These are phyloP conservation scores for Brettanomyces naardenensis DNA, from an alignment of 805 yeast genomes.

Conservation along the genomic window DNA sequence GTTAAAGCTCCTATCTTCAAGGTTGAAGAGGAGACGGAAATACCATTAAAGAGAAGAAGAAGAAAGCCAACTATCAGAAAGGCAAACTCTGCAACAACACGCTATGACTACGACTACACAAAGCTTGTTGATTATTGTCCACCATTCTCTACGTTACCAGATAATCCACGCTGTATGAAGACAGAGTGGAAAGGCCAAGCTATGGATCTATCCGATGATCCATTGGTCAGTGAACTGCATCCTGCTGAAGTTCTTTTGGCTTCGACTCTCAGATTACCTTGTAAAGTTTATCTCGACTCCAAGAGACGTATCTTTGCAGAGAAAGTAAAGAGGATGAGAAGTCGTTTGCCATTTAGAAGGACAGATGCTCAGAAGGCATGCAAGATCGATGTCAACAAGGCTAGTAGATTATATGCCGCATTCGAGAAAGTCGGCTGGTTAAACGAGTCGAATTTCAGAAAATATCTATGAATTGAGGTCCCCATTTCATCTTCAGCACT, in stretches of 20 bases:
- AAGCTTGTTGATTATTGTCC: constrained; percentile 82
- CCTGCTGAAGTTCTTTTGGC: constrained; percentile 89
- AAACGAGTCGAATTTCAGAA: constrained; percentile 60
- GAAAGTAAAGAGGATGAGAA: constrained; percentile 68
- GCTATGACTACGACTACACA: constrained; percentile 56
- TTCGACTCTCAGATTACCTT: constrained; percentile 81
- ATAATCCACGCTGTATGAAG: constrained; percentile 61
- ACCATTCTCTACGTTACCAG: constrained; percentile 55
- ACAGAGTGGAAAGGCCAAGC: constrained; percentile 99
- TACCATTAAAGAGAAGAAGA: constrained; percentile 16
- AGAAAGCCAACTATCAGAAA: constrained; percentile 21
- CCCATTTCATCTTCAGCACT: neutral
- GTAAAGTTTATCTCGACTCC: constrained; percentile 71
- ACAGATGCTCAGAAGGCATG: constrained; percentile 98
- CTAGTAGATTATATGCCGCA: constrained; percentile 83
- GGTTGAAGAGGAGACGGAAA: constrained; percentile 14
- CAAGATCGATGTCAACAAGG: constrained; percentile 93
- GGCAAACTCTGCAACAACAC: constrained; percentile 31
- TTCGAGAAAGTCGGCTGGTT: constrained; percentile 92
- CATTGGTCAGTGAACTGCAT: constrained; percentile 64
- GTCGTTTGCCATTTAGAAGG: constrained; percentile 78
- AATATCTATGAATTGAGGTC: constrained; percentile 26
- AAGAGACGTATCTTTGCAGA: constrained; percentile 83
- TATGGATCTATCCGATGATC: constrained; percentile 80
- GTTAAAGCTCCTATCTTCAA: constrained; percentile 30